Evolutionary conservation across 2,329 filamentous ascomycete genomes (phyloP).

Genomic region (Stachybotrys chlorohalonatus): DNA sequence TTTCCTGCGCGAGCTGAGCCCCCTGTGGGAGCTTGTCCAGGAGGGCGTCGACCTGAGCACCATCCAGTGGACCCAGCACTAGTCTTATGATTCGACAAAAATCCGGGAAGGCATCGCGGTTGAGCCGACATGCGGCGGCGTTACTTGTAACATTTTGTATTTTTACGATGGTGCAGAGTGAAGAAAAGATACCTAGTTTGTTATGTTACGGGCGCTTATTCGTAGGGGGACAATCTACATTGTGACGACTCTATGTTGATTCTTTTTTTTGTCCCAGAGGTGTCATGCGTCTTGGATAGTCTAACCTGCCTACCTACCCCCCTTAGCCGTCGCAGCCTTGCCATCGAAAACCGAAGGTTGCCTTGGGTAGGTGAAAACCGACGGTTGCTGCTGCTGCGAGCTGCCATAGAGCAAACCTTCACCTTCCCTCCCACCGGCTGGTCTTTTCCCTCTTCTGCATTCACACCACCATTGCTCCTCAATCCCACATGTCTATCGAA

Average conservation of each 20-base stretch:
- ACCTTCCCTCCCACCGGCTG: too few species aligned
- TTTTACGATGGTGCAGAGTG: not conserved
- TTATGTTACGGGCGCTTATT: not conserved
- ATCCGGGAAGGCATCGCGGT: slow-evolving; percentile 3
- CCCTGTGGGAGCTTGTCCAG: slow-evolving; percentile 95
- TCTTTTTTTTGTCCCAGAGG: too few species aligned
- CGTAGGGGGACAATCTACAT: not conserved
- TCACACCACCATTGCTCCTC: too few species aligned
- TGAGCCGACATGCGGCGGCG: slow-evolving; percentile 5
- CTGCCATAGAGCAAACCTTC: too few species aligned
- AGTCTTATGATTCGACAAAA: slow-evolving; percentile 8
- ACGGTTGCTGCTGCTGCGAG: too few species aligned
- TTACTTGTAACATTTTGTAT: slow-evolving; percentile 23
- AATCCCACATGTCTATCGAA: too few species aligned
- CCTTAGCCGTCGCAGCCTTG: too few species aligned
- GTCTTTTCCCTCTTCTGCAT: too few species aligned
- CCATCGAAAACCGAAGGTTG: too few species aligned
- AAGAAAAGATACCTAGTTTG: slow-evolving; percentile 7
- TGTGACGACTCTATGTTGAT: not conserved
- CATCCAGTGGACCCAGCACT: slow-evolving; percentile 98
- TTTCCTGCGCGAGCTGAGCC: slow-evolving; percentile 89
- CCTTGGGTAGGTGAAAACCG: too few species aligned
- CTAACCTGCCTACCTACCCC: too few species aligned
- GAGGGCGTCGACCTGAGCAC: slow-evolving; percentile 92
- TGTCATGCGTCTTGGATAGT: too few species aligned